A percentile compares a stretch with the other conserved stretches of the same genome.
Conservation (phyloP, 352 stramenopile genomes). For the Globisporangium carolinianum region DNA sequence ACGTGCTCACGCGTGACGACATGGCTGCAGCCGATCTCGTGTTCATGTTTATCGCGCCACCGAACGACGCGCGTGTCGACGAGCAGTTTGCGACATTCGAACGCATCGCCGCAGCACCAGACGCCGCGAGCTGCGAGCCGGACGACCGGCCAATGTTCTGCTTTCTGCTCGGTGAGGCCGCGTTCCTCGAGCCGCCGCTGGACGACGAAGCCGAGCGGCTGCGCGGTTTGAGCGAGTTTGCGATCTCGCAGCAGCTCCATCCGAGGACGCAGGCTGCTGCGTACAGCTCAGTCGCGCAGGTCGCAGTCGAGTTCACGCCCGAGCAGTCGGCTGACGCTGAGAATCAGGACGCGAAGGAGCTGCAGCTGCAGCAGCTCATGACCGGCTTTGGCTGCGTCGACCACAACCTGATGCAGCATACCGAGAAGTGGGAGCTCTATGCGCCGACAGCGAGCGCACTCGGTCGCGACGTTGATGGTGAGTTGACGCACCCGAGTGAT, state of each 20-base stretch:
- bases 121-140: constrained; percentile 4
- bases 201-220: constrained; percentile 46
- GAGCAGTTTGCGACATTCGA: constrained; percentile 44
- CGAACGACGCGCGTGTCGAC: constrained; percentile 27
- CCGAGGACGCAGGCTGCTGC: constrained; percentile 31
- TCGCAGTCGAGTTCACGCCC: constrained; percentile 64
- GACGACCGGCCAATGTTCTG: constrained; percentile 53
- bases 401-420: constrained; percentile 78
- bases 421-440: constrained; percentile 81
- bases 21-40: constrained; percentile 29
- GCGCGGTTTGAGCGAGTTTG: constrained; percentile 69
- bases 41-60: constrained; percentile 59
- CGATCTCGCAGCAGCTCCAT: constrained; percentile 64
- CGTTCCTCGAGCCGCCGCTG: constrained; percentile 42
- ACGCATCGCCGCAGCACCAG: constrained; percentile 22
- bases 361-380: constrained; percentile 52
- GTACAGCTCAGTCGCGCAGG: constrained; percentile 56
- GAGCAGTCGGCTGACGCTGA: constrained; percentile 19
- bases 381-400: constrained; percentile 58
- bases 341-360: constrained; percentile 24
- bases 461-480: constrained; percentile 23
- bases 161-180: constrained; percentile 58
- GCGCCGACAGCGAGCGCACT: constrained; percentile 33
- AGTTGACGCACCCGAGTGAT: constrained; percentile 32
- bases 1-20: constrained; percentile 16